phyloP scores from a whole-genome alignment of 108 stramenopile genomes.

The Skeletonema costatum region DNA sequence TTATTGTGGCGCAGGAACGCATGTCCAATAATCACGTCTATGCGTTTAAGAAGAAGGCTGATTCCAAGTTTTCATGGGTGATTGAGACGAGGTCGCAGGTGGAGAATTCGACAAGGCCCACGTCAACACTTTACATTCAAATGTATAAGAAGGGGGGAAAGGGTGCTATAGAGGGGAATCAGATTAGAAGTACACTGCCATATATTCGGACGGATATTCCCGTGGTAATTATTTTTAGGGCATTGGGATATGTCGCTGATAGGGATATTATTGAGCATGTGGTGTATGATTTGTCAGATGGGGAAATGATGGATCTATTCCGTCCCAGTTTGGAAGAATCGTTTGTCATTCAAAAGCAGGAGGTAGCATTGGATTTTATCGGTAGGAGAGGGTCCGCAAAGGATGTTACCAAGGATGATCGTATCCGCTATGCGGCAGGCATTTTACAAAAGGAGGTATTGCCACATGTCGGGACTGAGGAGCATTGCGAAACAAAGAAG shows the following conservation, averaged over 20 bases:
- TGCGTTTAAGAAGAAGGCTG: slow-evolving; percentile 97
- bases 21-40: slow-evolving; percentile 99
- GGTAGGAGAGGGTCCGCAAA: slow-evolving; percentile 91
- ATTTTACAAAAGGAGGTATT: slow-evolving; percentile 96
- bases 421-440: slow-evolving; percentile 94
- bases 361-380: slow-evolving; percentile 96
- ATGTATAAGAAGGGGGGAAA: slow-evolving; percentile 97
- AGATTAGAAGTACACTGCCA: slow-evolving; percentile 94
- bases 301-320: slow-evolving; percentile 97
- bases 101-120: slow-evolving; percentile 91
- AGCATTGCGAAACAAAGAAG: slow-evolving; percentile 97
- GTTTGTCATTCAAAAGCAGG: slow-evolving; percentile 92
- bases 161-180: slow-evolving; percentile 91
- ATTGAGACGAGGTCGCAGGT: slow-evolving; percentile 95
- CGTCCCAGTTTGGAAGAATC: slow-evolving; percentile 96
- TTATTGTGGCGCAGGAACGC: slow-evolving; percentile 98
- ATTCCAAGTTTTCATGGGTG: slow-evolving; percentile 95
- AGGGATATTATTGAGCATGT: slow-evolving; percentile 97
- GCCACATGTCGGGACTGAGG: slow-evolving; percentile 98
- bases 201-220: slow-evolving; percentile 98
- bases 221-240: slow-evolving; percentile 98
- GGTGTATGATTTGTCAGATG: slow-evolving; percentile 97
- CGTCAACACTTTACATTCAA: slow-evolving; percentile 93
- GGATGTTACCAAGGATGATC: slow-evolving; percentile 94
- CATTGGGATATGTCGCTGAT: slow-evolving; percentile 95